Base-by-base conservation (phyloP, 139 green algal species). In the Trebouxia sp. region DNA sequence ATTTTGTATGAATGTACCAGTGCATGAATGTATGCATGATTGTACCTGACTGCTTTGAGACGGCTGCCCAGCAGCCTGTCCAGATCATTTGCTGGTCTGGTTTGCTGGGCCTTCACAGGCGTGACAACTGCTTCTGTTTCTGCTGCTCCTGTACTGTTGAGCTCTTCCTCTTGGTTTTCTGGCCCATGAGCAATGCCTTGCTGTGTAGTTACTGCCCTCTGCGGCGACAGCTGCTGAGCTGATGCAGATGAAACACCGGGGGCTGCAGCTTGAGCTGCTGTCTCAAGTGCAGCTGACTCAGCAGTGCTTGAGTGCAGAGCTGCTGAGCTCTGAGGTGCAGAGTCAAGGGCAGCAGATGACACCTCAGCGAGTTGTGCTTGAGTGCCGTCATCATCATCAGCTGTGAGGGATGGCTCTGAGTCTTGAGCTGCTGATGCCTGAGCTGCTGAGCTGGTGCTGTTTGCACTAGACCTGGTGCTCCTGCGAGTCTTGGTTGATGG, bases 51-150 rank as follows among this genome's bases (percentile, higher is more conserved):
- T 42, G 62, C n/a, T 15, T 72, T 72, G 12, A 72, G 20, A 4
- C 62, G 26, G 14, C 62, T 72, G 9, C 62, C 62, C 1, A 72
- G 62, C 62, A 72, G 62, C 62, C 43, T 72, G 35, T 72, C 62
- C 35, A 72, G 20, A 43, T 72, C 62, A 72, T 37, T 35, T 72
- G 62, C 15, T 72, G 62, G 2, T 15, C 43, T 72, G 10, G 62
- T 35, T 15, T 30, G 62, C 37, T 35, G 1, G 12, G 62, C 62
- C 62, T 45, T 72, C 2, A 72, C 35, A 30, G 62, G 62, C 5
- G 62, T 72, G 15, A 72, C 62, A 72, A 35, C 58, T n/a, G 58
- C 30, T 28, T 20, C 62, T 26, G 35, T 6, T 6, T 22, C 12
- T 5, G 20, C 22, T 35, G 51, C 28, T 8, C n/a, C n/a, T n/a